phyloP scores from a whole-genome alignment of 2,329 filamentous ascomycete genomes.

The Sordariomycetes sp. region DNA sequence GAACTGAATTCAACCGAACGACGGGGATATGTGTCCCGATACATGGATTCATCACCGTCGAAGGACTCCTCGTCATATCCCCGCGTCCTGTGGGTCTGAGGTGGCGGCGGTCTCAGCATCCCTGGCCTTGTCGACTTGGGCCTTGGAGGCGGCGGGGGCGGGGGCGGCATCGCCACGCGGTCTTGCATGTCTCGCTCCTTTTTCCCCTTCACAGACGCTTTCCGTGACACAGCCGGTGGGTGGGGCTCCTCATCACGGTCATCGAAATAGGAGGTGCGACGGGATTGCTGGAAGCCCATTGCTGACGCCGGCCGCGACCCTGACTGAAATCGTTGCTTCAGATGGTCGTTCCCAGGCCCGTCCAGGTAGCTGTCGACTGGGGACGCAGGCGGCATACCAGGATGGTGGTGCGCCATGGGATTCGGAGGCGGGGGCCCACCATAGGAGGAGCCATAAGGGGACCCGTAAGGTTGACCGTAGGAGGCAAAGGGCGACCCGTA shows the following conservation, averaged over 20 bases:
- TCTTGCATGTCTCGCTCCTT: conserved; percentile 2
- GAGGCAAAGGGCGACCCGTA: neutral
- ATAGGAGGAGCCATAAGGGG: conserved; percentile 4
- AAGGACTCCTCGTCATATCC: conserved; percentile 6
- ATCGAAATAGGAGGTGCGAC: conserved; percentile 2
- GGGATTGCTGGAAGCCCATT: neutral
- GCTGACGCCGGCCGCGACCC: neutral
- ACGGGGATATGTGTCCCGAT: conserved; percentile 1
- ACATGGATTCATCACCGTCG: neutral
- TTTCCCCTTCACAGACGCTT: conserved; percentile 2
- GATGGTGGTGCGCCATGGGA: neutral
- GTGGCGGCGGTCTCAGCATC: conserved; percentile 1
- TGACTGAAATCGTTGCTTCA: conserved; percentile 2
- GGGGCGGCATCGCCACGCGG: conserved; percentile 15
- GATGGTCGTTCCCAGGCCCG: neutral
- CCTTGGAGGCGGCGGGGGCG: neutral
- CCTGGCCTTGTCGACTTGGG: neutral
- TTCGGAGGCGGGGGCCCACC: neutral
- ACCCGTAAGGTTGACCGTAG: neutral
- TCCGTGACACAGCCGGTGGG: neutral
- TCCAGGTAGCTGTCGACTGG: conserved; percentile 4
- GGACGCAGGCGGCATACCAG: neutral
- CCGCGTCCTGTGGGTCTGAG: conserved; percentile 4
- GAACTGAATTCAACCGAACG: conserved; percentile 1
- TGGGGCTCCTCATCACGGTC: neutral